phyloP scores from a whole-genome alignment of 331 rosid genomes.

The Pyrus hybrid region DNA sequence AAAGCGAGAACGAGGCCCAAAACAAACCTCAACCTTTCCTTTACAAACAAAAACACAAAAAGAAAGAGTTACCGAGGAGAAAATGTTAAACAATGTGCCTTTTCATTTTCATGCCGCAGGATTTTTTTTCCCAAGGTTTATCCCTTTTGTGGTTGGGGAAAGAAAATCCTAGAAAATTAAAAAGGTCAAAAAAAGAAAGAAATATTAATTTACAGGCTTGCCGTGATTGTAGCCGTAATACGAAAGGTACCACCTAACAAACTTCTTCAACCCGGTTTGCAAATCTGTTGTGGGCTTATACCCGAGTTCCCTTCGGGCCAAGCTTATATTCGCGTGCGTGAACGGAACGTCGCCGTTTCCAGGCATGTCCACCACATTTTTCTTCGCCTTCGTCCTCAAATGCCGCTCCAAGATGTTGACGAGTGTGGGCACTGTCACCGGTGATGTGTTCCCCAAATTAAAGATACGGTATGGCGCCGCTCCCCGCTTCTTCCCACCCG shows the following conservation, averaged over 20 bases:
- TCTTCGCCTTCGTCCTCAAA: constrained; percentile 75
- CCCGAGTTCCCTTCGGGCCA: constrained; percentile 56
- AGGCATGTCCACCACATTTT: constrained; percentile 63
- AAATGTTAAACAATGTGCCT: constrained; percentile 23
- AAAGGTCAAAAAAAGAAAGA: not conserved
- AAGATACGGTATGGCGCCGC: constrained; percentile 69
- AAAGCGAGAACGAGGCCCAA: constrained; percentile 9
- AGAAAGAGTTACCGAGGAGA: not conserved
- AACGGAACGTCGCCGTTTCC: constrained; percentile 88
- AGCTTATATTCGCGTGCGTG: constrained; percentile 64
- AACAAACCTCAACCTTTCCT: not conserved
- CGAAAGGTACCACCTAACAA: constrained; percentile 70
- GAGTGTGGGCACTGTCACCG: constrained; percentile 70
- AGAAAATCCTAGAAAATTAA: constrained; percentile 9
- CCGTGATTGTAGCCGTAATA: constrained; percentile 70
- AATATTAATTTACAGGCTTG: constrained; percentile 46
- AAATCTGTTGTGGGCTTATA: constrained; percentile 81
- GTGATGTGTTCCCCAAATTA: constrained; percentile 23
- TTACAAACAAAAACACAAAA: not conserved
- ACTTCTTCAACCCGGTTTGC: constrained; percentile 80
- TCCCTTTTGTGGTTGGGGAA: not conserved
- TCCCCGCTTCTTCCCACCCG: constrained; percentile 75
- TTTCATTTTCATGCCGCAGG: not conserved
- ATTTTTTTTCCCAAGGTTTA: constrained; percentile 11
- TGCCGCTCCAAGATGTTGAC: constrained; percentile 68